These are phyloP conservation scores for Salvia miltiorrhiza DNA, from an alignment of 257 asterid genomes.

Conservation along the genomic window DNA sequence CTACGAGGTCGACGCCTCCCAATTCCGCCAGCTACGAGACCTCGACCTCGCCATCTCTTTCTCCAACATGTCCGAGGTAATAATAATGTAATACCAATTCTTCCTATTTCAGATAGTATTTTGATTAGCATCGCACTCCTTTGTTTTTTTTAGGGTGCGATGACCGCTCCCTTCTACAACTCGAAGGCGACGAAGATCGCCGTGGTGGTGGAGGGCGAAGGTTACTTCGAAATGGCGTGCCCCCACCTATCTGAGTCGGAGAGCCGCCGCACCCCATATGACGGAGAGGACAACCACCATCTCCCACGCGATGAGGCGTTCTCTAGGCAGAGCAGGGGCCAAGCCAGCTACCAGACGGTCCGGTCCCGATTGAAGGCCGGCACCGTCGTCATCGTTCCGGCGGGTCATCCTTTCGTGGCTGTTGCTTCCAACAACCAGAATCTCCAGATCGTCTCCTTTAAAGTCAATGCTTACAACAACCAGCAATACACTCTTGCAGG, in stretches of 20 bases:
- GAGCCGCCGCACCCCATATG: neutral
- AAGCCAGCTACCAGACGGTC: conserved; percentile 37
- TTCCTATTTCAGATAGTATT: too few species aligned
- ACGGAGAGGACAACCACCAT: too few species aligned
- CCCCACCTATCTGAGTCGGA: conserved; percentile 43
- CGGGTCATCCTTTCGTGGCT: conserved; percentile 61
- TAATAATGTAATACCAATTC: too few species aligned
- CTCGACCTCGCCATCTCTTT: conserved; percentile 41
- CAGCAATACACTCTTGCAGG: conserved; percentile 50
- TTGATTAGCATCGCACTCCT: neutral
- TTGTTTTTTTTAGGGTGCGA: conserved; percentile 46
- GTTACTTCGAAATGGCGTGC: conserved; percentile 70
- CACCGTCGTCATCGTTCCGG: conserved; percentile 53
- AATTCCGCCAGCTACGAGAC: conserved; percentile 37
- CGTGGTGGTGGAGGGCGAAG: conserved; percentile 47
- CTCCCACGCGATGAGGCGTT: too few species aligned
- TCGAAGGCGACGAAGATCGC: conserved; percentile 48
- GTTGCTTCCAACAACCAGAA: conserved; percentile 55
- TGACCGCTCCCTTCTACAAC: conserved; percentile 50
- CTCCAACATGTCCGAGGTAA: conserved; percentile 52
- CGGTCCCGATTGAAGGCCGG: conserved; percentile 41
- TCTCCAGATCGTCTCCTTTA: conserved; percentile 52
- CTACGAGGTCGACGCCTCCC: conserved; percentile 35
- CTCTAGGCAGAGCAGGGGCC: neutral
- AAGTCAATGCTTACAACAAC: conserved; percentile 39